Evolutionary conservation across 2,329 filamentous ascomycete genomes (phyloP).

Genomic region (Aspergillus fructus): DNA sequence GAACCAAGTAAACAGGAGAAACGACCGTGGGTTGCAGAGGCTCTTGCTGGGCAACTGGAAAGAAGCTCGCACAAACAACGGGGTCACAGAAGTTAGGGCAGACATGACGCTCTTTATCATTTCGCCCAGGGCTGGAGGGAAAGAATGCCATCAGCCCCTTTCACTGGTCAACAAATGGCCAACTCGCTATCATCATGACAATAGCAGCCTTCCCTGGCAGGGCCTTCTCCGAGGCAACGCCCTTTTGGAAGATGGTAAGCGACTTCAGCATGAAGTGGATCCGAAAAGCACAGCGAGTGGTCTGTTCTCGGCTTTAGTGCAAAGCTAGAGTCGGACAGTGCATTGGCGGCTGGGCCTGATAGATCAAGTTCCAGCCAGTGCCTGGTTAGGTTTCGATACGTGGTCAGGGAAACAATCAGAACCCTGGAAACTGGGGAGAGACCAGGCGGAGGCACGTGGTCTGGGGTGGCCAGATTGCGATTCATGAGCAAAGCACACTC

Average conservation of each 20-base stretch:
- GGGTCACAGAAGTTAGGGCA: neutral
- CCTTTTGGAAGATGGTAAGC: neutral
- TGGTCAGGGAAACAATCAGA: conserved; percentile 2
- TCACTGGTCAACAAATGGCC: neutral
- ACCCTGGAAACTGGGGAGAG: neutral
- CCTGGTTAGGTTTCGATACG: conserved; percentile 9
- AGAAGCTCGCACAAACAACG: neutral
- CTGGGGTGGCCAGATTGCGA: conserved; percentile 1
- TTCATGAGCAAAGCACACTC: neutral
- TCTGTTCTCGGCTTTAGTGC: conserved; percentile 9
- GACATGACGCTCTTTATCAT: conserved; percentile 9
- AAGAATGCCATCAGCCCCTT: neutral
- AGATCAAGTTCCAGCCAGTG: conserved; percentile 16
- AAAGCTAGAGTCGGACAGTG: conserved; percentile 7
- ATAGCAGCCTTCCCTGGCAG: conserved; percentile 7
- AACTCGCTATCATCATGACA: neutral
- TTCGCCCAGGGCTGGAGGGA: neutral
- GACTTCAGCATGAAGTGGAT: conserved; percentile 3
- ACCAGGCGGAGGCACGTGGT: conserved; percentile 1
- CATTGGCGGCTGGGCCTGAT: conserved; percentile 12
- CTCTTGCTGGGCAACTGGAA: neutral
- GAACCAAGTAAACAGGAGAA: conserved; percentile 5
- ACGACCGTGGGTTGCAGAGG: conserved; percentile 11
- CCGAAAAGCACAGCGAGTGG: conserved; percentile 1
- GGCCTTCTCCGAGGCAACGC: neutral